A percentile compares a stretch with the other conserved stretches of the same genome.
Evolutionary conservation across 345 rosid species (phyloP).

Genomic region (Moricandia arvensis): DNA sequence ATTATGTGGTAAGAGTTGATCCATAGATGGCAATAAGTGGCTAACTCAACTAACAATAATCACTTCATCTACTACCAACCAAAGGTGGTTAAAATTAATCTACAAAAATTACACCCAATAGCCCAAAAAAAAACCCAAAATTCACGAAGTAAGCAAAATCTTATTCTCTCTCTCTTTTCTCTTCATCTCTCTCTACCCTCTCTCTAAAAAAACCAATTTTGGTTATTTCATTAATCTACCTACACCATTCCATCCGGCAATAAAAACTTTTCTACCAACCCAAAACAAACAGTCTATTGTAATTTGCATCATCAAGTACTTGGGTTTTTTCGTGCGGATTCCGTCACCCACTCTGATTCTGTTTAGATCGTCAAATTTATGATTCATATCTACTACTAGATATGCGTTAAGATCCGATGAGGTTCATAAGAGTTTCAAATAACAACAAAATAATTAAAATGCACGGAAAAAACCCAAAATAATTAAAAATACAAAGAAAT

Average conservation of each 20-base stretch:
- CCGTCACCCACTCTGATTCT: too few relatives aligned
- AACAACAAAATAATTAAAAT: not conserved
- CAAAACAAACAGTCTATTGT: not conserved
- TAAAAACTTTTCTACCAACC: not conserved
- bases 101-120: too few relatives aligned
- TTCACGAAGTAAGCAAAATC: too few relatives aligned
- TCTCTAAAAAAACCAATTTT: too few relatives aligned
- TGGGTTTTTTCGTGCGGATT: too few relatives aligned
- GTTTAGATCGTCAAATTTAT: too few relatives aligned
- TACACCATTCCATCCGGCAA: not conserved
- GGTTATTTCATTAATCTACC: not conserved
- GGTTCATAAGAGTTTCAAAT: not conserved
- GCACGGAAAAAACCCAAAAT: not conserved
- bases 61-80: constrained; percentile 27
- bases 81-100: not conserved
- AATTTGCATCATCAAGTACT: too few relatives aligned
- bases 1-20: constrained; percentile 25
- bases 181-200: too few relatives aligned
- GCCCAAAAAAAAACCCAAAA: too few relatives aligned
- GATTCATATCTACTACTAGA: too few relatives aligned
- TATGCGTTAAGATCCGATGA: not conserved
- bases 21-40: constrained; percentile 22
- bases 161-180: too few relatives aligned
- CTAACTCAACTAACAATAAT: constrained; percentile 33
- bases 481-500: not conserved